Conservation (phyloP, 2,329 filamentous ascomycete species). For the Xylariales sp. region DNA sequence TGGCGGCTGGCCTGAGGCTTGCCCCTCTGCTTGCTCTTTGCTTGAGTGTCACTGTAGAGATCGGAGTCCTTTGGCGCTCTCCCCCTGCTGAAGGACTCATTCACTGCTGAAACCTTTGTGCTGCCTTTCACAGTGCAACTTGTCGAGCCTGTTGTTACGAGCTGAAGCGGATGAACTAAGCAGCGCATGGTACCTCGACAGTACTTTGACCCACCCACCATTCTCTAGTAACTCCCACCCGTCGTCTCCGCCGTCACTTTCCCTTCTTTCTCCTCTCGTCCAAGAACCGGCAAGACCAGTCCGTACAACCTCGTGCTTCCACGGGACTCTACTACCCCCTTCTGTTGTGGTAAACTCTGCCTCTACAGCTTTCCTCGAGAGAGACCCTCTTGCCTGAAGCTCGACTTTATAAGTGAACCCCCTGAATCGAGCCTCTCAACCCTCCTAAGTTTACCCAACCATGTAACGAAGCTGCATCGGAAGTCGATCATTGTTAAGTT, state of each 20-base stretch:
- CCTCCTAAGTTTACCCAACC: conserved; percentile 1
- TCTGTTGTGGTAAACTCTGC: background rate
- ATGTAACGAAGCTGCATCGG: conserved; percentile 12
- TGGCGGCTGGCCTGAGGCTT: no score
- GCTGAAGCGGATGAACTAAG: conserved; percentile 17
- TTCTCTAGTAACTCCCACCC: conserved; percentile 8
- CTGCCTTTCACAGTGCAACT: conserved; percentile 14
- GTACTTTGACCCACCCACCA: conserved; percentile 18
- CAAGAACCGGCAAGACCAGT: conserved; percentile 21
- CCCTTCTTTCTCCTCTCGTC: conserved; percentile 24
- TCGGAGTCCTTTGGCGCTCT: background rate
- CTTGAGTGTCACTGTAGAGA: background rate
- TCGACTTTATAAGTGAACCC: no score
- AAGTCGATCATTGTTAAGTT: conserved; percentile 27
- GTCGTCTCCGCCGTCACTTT: conserved; percentile 17
- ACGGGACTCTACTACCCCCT: conserved; percentile 8
- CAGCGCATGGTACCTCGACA: conserved; percentile 7
- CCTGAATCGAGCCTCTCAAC: background rate
- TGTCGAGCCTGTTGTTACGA: conserved; percentile 8
- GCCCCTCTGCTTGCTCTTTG: no score
- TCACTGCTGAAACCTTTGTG: background rate
- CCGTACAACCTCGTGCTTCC: conserved; percentile 23
- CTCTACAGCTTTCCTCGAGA: conserved; percentile 1
- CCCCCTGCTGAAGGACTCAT: background rate
- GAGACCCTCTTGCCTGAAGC: background rate